Conservation (phyloP, 164 flowering plant species). For the Platanus orientalis region DNA sequence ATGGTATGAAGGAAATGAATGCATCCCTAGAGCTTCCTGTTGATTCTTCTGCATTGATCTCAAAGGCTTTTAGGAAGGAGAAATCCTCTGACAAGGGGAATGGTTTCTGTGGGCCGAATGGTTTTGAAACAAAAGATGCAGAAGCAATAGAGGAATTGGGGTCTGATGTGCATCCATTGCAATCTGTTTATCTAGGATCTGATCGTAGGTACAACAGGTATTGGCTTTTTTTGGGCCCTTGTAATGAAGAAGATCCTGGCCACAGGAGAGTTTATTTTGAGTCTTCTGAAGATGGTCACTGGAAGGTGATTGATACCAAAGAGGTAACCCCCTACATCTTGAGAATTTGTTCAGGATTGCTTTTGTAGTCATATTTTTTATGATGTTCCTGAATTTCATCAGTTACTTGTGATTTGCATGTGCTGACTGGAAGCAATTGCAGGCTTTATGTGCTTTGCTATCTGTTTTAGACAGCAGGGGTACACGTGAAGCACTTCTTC, state of each 20-base stretch:
- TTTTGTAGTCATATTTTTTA: background rate
- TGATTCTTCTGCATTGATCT: slow-evolving; percentile 45
- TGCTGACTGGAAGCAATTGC: slow-evolving; percentile 21
- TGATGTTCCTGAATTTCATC: background rate
- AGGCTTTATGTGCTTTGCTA: slow-evolving; percentile 66
- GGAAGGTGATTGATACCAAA: slow-evolving; percentile 85
- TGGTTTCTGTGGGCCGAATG: background rate
- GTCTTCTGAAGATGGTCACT: slow-evolving; percentile 99
- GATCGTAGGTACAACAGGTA: slow-evolving; percentile 95
- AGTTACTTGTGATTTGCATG: background rate
- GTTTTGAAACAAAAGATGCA: slow-evolving; percentile 11
- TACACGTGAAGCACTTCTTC: slow-evolving; percentile 66
- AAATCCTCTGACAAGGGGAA: slow-evolving; percentile 21
- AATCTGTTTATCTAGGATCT: slow-evolving; percentile 79
- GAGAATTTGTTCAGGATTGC: slow-evolving; percentile 6
- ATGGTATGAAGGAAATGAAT: slow-evolving; percentile 16
- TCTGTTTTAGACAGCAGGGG: slow-evolving; percentile 75
- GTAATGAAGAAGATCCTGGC: slow-evolving; percentile 74
- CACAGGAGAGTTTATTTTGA: slow-evolving; percentile 90
- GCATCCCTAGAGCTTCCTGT: slow-evolving; percentile 31
- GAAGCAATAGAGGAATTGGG: slow-evolving; percentile 21
- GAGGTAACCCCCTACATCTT: slow-evolving; percentile 46
- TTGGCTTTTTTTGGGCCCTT: slow-evolving; percentile 98
- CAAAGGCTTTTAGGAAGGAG: slow-evolving; percentile 24
- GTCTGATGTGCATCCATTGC: slow-evolving; percentile 59